Evolutionary conservation across 345 rosid genomes (phyloP), one percentile per base, ranked within the genome.

Genomic region (Salix brachista): DNA sequence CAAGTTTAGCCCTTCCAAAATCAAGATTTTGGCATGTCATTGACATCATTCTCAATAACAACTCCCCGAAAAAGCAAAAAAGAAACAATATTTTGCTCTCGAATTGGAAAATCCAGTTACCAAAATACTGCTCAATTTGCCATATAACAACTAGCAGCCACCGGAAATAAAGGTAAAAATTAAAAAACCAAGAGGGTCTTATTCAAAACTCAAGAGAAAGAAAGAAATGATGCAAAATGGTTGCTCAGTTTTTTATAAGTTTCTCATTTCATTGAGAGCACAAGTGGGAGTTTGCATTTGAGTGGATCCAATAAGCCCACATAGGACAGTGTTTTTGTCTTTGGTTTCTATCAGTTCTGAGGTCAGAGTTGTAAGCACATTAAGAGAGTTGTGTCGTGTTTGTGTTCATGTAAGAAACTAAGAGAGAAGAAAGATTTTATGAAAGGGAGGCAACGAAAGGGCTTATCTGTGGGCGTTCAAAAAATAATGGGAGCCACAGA

Each of bases 11-110:
- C 76, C 84, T 85, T 28, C 91, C 86, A 81, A 86, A 86, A 77
- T 94, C 94, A 80, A 90, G 91, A 72, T 86, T 86, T 64, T 69
- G 89, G 84, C 97, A 88, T 41, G 94, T 83, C 85, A 90, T 41
- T 79, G 92, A 88, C 90, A 91, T 83, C 91, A 91, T 91, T 78
- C 86, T 90, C 58, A 68, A 77, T 72, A 65, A 71, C 65, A 85
- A 79, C 81, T 73, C 3, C 37, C 68, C 68, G 32, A 79, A 52
- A 85, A 71, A 81, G 74, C 56, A 34, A 72, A 72, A 56, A 81
- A 77, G 60, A 37, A 30, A 56, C 60, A 41, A 71, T 32, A 74
- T 34, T 46, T 69, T 56, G 67, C 25, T 56, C 65, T 64, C 72
- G 12, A 73, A 26, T 60, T 39, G 30, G 72, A 75, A 77, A 54